phyloP scores from a whole-genome alignment of 306 rosid genomes.

The Senna tora region DNA sequence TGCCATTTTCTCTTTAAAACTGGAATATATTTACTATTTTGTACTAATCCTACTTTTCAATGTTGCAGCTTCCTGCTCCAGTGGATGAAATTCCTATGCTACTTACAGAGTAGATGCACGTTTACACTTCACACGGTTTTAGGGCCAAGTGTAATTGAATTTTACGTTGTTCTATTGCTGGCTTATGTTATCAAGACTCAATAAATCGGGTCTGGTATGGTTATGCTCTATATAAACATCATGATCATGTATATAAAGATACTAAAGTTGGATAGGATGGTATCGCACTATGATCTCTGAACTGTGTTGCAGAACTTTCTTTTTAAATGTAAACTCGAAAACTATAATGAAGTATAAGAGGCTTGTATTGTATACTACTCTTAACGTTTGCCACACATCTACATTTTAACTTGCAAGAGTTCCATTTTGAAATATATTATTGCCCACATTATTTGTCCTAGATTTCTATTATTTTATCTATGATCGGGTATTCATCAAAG shows the following conservation, averaged over 20 bases:
- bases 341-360: background rate
- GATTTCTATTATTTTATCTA: no score
- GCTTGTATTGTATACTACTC: background rate
- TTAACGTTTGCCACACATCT: background rate
- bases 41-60: conserved; percentile 33
- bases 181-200: conserved; percentile 25
- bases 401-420: background rate
- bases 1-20: background rate
- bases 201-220: conserved; percentile 40
- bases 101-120: conserved; percentile 67
- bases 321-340: background rate
- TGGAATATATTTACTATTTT: conserved; percentile 31
- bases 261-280: conserved; percentile 27
- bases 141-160: conserved; percentile 37
- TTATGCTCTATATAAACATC: conserved; percentile 11
- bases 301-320: conserved; percentile 25
- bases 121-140: conserved; percentile 2
- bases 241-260: conserved; percentile 34
- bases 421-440: background rate
- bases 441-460: background rate
- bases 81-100: conserved; percentile 74
- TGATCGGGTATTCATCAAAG: no score
- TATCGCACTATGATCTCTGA: background rate
- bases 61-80: conserved; percentile 77
- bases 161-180: conserved; percentile 31